Percentiles rank a stretch among this genome's conserved stretches.
Conservation (phyloP, 148 eudicot species). For the Bassia scoparia region DNA sequence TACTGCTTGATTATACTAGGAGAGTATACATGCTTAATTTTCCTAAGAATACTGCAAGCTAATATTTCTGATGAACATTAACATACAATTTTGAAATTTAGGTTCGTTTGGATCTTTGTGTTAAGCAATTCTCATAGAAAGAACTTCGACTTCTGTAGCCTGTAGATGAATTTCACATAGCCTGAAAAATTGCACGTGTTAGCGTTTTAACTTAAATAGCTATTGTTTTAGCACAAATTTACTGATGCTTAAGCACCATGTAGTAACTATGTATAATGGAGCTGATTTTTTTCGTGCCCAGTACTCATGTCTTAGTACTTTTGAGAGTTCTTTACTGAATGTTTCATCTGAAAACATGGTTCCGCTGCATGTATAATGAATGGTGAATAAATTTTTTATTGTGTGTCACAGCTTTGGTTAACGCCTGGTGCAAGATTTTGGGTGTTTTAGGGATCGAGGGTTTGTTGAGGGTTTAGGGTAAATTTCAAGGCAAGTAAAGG, state of each 20-base stretch:
- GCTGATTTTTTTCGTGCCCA: not conserved
- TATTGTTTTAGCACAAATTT: not conserved
- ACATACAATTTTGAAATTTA: no score
- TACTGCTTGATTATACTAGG: no score
- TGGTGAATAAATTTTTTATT: slow-evolving; percentile 50
- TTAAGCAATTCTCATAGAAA: no score
- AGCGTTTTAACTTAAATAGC: not conserved
- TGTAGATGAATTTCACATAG: no score
- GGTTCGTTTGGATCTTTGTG: no score
- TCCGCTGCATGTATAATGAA: slow-evolving; percentile 24
- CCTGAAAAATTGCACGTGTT: not conserved
- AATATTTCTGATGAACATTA: no score
- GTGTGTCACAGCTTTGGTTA: slow-evolving; percentile 69
- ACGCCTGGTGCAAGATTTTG: slow-evolving; percentile 86
- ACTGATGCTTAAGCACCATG: not conserved
- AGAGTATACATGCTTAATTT: no score
- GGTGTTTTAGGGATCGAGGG: no score
- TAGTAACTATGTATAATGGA: not conserved
- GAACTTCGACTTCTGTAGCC: no score
- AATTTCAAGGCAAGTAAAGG: slow-evolving; percentile 81
- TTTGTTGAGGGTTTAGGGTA: no score
- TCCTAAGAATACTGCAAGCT: no score
- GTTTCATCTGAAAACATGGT: slow-evolving; percentile 10
- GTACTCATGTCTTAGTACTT: not conserved
- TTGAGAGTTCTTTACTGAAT: not conserved